Evolutionary conservation across 163 green algal genomes (phyloP).

Genomic region (Dunaliella salina): DNA sequence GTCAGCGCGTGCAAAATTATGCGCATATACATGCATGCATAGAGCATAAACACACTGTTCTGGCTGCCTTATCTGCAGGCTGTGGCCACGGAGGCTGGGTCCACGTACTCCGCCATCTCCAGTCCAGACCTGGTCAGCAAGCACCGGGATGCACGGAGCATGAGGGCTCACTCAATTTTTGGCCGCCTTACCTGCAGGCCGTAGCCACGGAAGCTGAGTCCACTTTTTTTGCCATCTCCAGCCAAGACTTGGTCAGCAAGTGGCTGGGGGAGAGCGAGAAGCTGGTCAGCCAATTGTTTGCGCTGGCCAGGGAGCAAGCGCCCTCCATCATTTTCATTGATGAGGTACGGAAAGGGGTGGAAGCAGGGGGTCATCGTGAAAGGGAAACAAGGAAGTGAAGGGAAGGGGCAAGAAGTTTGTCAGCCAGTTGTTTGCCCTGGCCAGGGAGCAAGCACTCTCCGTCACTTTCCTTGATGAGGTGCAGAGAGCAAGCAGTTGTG

Average conservation of each 20-base stretch:
- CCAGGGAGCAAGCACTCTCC: constrained; percentile 80
- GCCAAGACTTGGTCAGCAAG: constrained; percentile 81
- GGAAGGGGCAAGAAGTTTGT: constrained; percentile 92
- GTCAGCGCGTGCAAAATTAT: constrained; percentile 97
- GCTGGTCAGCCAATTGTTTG: constrained; percentile 90
- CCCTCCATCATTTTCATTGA: constrained; percentile 99
- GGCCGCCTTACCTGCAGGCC: constrained; percentile 51
- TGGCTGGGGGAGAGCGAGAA: constrained; percentile 98
- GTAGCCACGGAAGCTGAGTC: constrained; percentile 96
- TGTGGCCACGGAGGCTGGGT: constrained; percentile 95
- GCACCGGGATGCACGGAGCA: not conserved
- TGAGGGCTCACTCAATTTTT: not conserved
- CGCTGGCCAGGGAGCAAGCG: constrained; percentile 81
- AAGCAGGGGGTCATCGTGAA: too few relatives aligned
- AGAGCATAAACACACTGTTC: not conserved
- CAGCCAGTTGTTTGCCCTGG: constrained; percentile 84
- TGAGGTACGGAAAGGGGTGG: constrained; percentile 59
- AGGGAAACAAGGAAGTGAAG: constrained; percentile 65
- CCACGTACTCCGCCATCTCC: constrained; percentile 86
- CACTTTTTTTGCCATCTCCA: constrained; percentile 86
- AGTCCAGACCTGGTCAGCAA: constrained; percentile 82
- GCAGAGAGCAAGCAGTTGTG: too few relatives aligned
- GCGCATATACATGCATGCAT: too few relatives aligned
- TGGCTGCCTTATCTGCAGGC: constrained; percentile 49
- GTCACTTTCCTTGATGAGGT: constrained; percentile 99